Percentiles rank a stretch among this genome's conserved stretches.
These are phyloP conservation scores for Trypanosoma boissoni DNA, from an alignment of 208 protist species.

Conservation along the genomic window DNA sequence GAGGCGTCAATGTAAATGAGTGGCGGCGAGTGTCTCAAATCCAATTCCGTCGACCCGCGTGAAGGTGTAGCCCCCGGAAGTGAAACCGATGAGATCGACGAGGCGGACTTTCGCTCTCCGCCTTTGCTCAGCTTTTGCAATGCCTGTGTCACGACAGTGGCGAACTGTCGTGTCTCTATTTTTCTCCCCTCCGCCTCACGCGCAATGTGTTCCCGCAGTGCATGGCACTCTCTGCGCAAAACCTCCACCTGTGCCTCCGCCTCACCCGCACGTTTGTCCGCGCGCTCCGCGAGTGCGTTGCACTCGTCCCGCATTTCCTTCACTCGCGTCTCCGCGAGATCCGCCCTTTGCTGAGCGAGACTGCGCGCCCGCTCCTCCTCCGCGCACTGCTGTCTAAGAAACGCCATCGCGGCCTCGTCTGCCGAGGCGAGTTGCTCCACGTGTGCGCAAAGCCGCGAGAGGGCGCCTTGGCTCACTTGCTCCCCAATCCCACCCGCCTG, in stretches of 20 bases:
- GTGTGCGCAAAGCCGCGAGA: slow-evolving; percentile 8
- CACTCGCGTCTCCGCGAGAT: not conserved
- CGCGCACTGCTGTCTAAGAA: slow-evolving; percentile 12
- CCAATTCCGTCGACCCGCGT: too few relatives aligned
- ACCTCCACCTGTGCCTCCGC: slow-evolving; percentile 2
- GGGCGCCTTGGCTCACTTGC: not conserved
- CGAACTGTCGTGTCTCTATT: slow-evolving; percentile 11
- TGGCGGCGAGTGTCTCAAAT: too few relatives aligned
- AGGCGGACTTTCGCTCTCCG: too few relatives aligned
- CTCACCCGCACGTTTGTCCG: not conserved
- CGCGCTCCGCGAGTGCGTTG: not conserved
- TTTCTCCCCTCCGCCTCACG: not conserved
- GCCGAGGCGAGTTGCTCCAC: slow-evolving; percentile 4
- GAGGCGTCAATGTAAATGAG: too few relatives aligned
- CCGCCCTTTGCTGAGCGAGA: slow-evolving; percentile 1
- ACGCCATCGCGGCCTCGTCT: slow-evolving; percentile 16
- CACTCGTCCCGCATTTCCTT: not conserved
- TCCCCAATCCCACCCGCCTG: not conserved
- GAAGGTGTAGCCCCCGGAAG: too few relatives aligned
- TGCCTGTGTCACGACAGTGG: slow-evolving; percentile 3
- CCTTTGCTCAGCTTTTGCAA: slow-evolving; percentile 6
- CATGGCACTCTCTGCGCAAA: slow-evolving; percentile 1
- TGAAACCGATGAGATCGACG: too few relatives aligned
- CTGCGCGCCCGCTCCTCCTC: slow-evolving; percentile 3
- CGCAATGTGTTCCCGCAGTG: slow-evolving; percentile 10